Conservation (phyloP, 1,139 yeast genomes). For the Petasospora fabianii region DNA sequence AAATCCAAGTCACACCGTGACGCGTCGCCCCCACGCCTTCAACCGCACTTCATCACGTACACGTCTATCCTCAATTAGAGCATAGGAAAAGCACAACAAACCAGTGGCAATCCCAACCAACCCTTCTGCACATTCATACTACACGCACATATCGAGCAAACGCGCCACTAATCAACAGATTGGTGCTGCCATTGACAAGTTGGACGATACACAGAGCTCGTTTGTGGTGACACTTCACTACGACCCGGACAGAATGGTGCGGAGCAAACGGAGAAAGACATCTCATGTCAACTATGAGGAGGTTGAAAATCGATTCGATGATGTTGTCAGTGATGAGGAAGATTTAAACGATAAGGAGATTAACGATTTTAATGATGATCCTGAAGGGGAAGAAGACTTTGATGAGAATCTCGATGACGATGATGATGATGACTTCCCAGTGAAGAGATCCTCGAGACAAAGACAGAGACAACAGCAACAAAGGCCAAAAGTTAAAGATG, state of each 20-base stretch:
- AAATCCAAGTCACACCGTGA: too few relatives aligned
- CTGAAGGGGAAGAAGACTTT: conserved; percentile 20
- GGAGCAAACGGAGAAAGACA: conserved; percentile 18
- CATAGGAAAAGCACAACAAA: too few relatives aligned
- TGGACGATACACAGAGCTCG: not conserved
- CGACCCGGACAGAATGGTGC: not conserved
- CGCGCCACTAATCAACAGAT: not conserved
- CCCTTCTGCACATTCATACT: too few relatives aligned
- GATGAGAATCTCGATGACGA: conserved; percentile 19
- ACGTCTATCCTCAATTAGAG: too few relatives aligned
- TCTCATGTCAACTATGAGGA: conserved; percentile 28
- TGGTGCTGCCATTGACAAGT: not conserved
- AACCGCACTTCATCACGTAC: too few relatives aligned
- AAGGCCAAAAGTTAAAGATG: conserved; percentile 15
- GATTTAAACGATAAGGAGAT: conserved; percentile 30
- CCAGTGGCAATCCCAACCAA: too few relatives aligned
- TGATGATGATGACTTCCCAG: conserved; percentile 1
- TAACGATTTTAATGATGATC: not conserved
- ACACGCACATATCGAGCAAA: too few relatives aligned
- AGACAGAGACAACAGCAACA: not conserved
- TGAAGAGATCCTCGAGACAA: not conserved
- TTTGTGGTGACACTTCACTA: not conserved
- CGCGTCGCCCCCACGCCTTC: too few relatives aligned
- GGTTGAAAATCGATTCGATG: conserved; percentile 31
- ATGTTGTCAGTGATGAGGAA: conserved; percentile 23